Conservation (phyloP, 768 basidiomycete genomes). For the Tulasnella sp. region DNA sequence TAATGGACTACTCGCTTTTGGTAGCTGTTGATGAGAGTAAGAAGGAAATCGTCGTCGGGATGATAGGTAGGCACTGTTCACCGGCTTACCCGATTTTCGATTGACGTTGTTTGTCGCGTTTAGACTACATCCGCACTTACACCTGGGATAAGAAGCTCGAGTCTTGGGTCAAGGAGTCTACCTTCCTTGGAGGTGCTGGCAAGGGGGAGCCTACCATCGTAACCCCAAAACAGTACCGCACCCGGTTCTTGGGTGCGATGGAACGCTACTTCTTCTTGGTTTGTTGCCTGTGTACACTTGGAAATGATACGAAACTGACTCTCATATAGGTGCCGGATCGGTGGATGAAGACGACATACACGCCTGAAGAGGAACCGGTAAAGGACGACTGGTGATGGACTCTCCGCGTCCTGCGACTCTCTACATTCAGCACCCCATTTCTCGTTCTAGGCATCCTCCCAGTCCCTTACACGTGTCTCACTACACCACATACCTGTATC, state of each 20-base stretch:
- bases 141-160: constrained; percentile 99
- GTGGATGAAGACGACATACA: constrained; percentile 63
- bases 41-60: constrained; percentile 91
- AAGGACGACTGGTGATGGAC: constrained; percentile 10
- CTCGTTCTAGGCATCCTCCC: not conserved
- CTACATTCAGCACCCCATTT: not conserved
- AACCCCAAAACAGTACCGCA: constrained; percentile 90
- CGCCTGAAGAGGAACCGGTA: not conserved
- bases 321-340: constrained; percentile 68
- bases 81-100: constrained; percentile 23
- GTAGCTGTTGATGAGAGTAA: constrained; percentile 88
- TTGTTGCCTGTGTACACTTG: constrained; percentile 33
- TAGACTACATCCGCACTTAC: constrained; percentile 92
- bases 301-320: constrained; percentile 23
- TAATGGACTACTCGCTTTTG: constrained; percentile 96
- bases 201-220: constrained; percentile 95
- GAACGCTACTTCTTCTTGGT: constrained; percentile 86
- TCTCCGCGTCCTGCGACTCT: not conserved
- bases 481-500: not conserved
- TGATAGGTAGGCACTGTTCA: constrained; percentile 68
- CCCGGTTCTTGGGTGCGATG: constrained; percentile 82
- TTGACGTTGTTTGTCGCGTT: constrained; percentile 9
- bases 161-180: constrained; percentile 95
- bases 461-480: not conserved
- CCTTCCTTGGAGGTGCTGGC: constrained; percentile 75